These are phyloP conservation scores for Parsonsia alboflavescens DNA, from an alignment of 257 asterid species.

Conservation along the genomic window DNA sequence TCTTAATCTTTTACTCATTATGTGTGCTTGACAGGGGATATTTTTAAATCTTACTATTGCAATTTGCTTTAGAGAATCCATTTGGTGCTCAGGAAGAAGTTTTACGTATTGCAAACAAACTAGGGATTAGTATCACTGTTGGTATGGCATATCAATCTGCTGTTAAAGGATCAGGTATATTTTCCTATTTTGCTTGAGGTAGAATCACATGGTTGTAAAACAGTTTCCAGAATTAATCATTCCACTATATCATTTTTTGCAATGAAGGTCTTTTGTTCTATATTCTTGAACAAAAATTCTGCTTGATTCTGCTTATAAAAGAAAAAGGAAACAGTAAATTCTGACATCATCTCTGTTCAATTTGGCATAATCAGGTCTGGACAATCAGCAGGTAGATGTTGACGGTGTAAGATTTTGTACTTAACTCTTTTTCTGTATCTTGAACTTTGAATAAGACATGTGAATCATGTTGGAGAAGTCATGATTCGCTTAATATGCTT, in stretches of 20 bases:
- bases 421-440: constrained; percentile 18
- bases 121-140: constrained; percentile 59
- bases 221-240: not conserved
- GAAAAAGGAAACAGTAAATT: not conserved
- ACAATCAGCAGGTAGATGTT: constrained; percentile 39
- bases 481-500: constrained; percentile 2
- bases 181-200: constrained; percentile 1
- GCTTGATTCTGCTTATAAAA: constrained; percentile 13
- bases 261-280: not conserved
- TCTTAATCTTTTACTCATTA: not conserved
- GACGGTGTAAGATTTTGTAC: constrained; percentile 70
- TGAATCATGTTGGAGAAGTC: not conserved
- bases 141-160: constrained; percentile 78
- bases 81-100: constrained; percentile 81
- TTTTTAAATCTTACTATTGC: constrained; percentile 21
- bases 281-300: not conserved
- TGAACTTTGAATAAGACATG: constrained; percentile 18
- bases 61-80: constrained; percentile 55
- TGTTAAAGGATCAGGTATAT: constrained; percentile 58
- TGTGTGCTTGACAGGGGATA: constrained; percentile 13
- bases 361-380: constrained; percentile 49
- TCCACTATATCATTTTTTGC: not conserved
- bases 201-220: not conserved
- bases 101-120: constrained; percentile 48
- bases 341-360: constrained; percentile 2